Conservation (phyloP, 75 land plant genomes). For the Cupressus sempervirens region DNA sequence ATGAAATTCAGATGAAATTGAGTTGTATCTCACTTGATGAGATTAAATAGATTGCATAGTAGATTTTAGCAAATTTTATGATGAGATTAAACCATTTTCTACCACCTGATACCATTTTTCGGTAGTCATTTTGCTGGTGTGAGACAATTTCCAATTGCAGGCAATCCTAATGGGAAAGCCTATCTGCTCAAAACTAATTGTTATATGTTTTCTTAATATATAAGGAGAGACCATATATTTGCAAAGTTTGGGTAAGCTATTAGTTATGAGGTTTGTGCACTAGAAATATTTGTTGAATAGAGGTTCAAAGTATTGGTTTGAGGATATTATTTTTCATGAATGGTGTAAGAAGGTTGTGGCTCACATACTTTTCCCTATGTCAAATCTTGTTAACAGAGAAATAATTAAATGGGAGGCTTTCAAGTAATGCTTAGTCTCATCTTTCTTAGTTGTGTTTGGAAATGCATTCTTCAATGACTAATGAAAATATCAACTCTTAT, state of each 20-base stretch:
- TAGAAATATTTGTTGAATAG: conserved; percentile 3
- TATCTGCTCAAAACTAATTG: too few relatives aligned
- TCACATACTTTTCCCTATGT: not conserved
- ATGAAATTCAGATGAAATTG: too few relatives aligned
- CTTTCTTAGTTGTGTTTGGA: not conserved
- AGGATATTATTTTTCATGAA: not conserved
- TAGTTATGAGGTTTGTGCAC: not conserved
- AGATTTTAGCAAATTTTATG: too few relatives aligned
- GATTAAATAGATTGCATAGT: too few relatives aligned
- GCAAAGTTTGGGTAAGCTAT: not conserved
- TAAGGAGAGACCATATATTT: not conserved
- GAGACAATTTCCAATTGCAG: too few relatives aligned
- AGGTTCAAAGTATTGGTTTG: not conserved
- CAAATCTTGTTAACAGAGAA: not conserved
- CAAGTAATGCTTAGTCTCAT: not conserved
- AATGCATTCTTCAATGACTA: not conserved
- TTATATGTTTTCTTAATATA: not conserved
- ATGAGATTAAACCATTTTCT: too few relatives aligned
- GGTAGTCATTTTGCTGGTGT: too few relatives aligned
- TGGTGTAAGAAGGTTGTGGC: not conserved
- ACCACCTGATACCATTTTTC: too few relatives aligned
- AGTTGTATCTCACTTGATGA: too few relatives aligned
- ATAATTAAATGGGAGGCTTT: not conserved
- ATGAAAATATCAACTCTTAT: conserved; percentile 9
- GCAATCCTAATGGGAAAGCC: too few relatives aligned